Base-by-base conservation (phyloP, 768 basidiomycete genomes). In the Boletellus ananas region DNA sequence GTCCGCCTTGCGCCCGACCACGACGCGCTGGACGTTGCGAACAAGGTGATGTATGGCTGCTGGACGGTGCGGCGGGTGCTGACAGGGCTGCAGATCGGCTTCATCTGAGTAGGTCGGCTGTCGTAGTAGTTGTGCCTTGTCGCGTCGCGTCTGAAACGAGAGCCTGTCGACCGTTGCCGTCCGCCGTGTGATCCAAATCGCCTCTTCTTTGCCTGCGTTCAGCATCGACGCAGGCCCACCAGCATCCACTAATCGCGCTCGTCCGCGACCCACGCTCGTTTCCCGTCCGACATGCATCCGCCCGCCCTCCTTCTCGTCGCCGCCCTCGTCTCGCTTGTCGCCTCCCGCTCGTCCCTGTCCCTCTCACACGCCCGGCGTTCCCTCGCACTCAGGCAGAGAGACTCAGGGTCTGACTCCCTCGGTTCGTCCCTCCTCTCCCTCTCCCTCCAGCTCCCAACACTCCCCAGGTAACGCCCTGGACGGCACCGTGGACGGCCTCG, bases 1-100 rank as follows among this genome's bases (percentile, higher is more conserved):
- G 94, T 97, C 39, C 85, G 94, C 43, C 75, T 98, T 68, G 90
- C 93, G 18, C 71, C 93, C n/a, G 94, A 96, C 76, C 88, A 94
- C 70, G 94, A 97, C 64, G 94, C 94, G 34, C 72, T 97, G 63
- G 94, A 97, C 68, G 91, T 96, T 49, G 94, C 94, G 54, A 97
- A 97, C 86, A 94, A 93, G 86, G 90, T 93, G 47, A 44, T 73
- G 64, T 25, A 25, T 38, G 9, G 3, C 13, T 14, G 38, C 21
- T 31, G 25, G n/a, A 3, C 18, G 16, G 6, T 16, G 29, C 3
- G 7, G 31, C 23, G 7, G n/a, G 20, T 12, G 39, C 44, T 55
- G 38, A 62, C 33, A n/a, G 3, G 34, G 42, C 17, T 41, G 18
- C 45, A 94, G 91, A 94, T 94, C 72, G 92, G 92, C 60, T 94